Evolutionary conservation across 176 grass and related monocot genomes (phyloP).

Genomic region (Oryza nivara): DNA sequence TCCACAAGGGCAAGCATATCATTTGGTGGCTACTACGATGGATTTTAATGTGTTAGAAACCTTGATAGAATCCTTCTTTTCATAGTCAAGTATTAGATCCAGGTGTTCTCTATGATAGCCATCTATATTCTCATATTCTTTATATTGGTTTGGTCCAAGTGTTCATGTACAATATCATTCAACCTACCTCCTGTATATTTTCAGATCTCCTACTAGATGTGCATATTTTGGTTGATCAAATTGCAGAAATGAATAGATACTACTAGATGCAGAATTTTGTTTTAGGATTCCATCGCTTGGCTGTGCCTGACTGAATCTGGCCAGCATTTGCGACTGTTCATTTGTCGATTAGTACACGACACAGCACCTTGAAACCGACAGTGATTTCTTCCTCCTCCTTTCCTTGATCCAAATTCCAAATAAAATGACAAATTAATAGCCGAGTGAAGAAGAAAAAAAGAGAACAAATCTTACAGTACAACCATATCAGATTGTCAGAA

Average conservation of each 20-base stretch:
- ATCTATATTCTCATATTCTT: slow-evolving; percentile 10
- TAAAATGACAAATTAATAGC: not conserved
- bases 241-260: not conserved
- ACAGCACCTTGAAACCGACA: not conserved
- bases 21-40: slow-evolving; percentile 68
- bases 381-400: not conserved
- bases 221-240: not conserved
- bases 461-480: slow-evolving; percentile 8
- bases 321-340: not conserved
- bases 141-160: not conserved
- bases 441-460: too few relatives aligned
- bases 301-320: slow-evolving; percentile 8
- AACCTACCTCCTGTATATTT: not conserved
- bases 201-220: not conserved
- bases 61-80: not conserved
- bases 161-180: not conserved
- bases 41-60: slow-evolving; percentile 46
- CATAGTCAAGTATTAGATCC: not conserved
- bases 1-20: slow-evolving; percentile 68
- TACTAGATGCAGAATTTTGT: not conserved
- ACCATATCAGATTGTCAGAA: slow-evolving; percentile 10
- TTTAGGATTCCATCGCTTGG: not conserved
- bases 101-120: not conserved
- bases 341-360: slow-evolving; percentile 4
- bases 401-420: not conserved